These are phyloP conservation scores for Brassica rapa DNA, from an alignment of 345 rosid species.

Conservation along the genomic window DNA sequence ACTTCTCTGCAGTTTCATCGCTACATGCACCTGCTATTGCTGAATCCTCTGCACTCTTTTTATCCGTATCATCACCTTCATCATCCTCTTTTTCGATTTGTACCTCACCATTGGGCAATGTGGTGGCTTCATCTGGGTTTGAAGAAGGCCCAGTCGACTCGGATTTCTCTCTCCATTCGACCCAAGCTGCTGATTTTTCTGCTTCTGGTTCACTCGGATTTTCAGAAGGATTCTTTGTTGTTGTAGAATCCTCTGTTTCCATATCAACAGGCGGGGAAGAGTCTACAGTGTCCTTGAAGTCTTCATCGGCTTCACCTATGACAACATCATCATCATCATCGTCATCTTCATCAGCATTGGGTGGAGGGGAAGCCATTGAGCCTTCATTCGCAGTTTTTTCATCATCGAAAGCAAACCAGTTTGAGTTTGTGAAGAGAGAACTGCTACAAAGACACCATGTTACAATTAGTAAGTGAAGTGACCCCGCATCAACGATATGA, in stretches of 20 bases:
- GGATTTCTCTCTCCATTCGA: conserved; percentile 78
- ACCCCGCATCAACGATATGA: conserved; percentile 3
- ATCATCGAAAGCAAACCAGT: conserved; percentile 92
- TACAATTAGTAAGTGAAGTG: not conserved
- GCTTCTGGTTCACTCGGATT: conserved; percentile 49
- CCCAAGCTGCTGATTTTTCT: conserved; percentile 70
- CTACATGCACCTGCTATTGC: conserved; percentile 17
- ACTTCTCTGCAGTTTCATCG: conserved; percentile 5
- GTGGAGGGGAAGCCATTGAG: conserved; percentile 61
- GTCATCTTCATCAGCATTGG: conserved; percentile 51
- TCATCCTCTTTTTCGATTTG: conserved; percentile 37
- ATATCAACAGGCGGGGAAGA: conserved; percentile 48
- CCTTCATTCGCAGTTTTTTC: conserved; percentile 58
- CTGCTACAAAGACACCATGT: conserved; percentile 52
- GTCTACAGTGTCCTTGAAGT: conserved; percentile 51
- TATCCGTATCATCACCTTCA: conserved; percentile 21
- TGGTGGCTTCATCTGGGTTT: conserved; percentile 41
- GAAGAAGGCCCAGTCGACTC: conserved; percentile 48
- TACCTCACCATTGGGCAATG: conserved; percentile 49
- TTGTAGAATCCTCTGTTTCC: conserved; percentile 44
- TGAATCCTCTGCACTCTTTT: conserved; percentile 19
- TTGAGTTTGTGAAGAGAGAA: conserved; percentile 82
- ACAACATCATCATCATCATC: conserved; percentile 45
- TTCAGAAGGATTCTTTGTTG: conserved; percentile 41
- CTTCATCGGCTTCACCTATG: conserved; percentile 55